Conservation (phyloP, 345 rosid species). For the Rhodomyrtus tomentosa region DNA sequence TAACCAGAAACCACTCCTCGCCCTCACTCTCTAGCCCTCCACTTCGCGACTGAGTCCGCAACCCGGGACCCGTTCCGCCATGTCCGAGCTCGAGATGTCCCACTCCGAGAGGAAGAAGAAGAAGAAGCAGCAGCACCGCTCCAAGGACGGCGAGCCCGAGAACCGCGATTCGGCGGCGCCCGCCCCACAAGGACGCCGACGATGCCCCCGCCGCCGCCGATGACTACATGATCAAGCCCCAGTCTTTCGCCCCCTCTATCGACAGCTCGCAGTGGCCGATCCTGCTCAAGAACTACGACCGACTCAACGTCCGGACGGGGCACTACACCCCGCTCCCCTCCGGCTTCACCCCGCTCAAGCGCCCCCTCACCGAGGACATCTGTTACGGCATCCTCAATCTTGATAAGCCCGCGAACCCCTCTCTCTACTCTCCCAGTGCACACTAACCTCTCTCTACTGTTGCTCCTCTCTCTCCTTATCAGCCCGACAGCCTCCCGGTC, state of each 20-base stretch:
- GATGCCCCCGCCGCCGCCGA: slow-evolving; percentile 16
- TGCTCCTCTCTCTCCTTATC: no score
- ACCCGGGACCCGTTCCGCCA: slow-evolving; percentile 2
- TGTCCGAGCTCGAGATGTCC: slow-evolving; percentile 54
- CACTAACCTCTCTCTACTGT: no score
- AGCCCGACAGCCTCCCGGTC: no score
- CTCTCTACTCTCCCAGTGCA: no score
- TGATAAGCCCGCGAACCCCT: slow-evolving; percentile 92
- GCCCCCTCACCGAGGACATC: slow-evolving; percentile 70
- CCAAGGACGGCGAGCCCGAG: not conserved
- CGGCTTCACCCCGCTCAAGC: slow-evolving; percentile 86
- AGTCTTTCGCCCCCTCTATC: slow-evolving; percentile 55
- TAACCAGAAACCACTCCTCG: not conserved
- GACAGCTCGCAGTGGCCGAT: slow-evolving; percentile 94
- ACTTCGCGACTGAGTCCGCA: not conserved
- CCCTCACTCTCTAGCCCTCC: not conserved
- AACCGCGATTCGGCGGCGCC: not conserved
- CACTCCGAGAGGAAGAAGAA: slow-evolving; percentile 41
- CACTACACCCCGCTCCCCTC: slow-evolving; percentile 86
- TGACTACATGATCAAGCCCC: slow-evolving; percentile 75
- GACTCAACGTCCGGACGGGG: slow-evolving; percentile 88
- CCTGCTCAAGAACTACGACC: slow-evolving; percentile 84
- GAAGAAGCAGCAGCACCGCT: slow-evolving; percentile 7
- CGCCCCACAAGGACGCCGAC: slow-evolving; percentile 18
- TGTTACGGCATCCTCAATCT: slow-evolving; percentile 81